These are phyloP conservation scores for Aspergillus carbonarius DNA, from an alignment of 2,329 filamentous ascomycete genomes.

Conservation along the genomic window DNA sequence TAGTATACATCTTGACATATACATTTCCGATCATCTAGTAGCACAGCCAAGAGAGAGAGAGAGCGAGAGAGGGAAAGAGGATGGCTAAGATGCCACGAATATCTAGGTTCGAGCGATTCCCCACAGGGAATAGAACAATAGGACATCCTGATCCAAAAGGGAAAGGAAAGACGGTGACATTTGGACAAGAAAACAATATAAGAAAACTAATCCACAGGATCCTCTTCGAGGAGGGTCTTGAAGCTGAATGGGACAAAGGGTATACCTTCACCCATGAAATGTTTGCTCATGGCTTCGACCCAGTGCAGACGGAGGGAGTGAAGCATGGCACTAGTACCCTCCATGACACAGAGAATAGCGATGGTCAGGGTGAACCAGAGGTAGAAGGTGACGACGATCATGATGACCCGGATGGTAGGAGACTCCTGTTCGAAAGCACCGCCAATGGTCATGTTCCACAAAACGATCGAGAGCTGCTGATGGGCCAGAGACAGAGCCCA, in stretches of 20 bases:
- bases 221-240: conserved; percentile 78
- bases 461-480: conserved; percentile 92
- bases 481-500: conserved; percentile 97
- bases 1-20: conserved; percentile 3
- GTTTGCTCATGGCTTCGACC: conserved; percentile 98
- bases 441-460: conserved; percentile 94
- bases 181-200: conserved; percentile 15
- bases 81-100: background rate
- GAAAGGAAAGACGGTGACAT: conserved; percentile 12
- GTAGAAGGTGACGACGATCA: conserved; percentile 78
- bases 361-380: conserved; percentile 87
- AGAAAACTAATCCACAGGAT: conserved; percentile 49
- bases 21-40: conserved; percentile 7
- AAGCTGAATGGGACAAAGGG: conserved; percentile 90
- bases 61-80: background rate
- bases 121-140: conserved; percentile 12
- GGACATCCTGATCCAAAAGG: conserved; percentile 10
- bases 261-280: conserved; percentile 87
- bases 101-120: background rate
- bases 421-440: conserved; percentile 65
- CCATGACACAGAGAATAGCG: conserved; percentile 85
- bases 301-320: conserved; percentile 88
- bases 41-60: background rate
- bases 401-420: conserved; percentile 70
- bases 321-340: conserved; percentile 93